Conservation (phyloP, 2,329 filamentous ascomycete genomes). For the Penicillium sp. region DNA sequence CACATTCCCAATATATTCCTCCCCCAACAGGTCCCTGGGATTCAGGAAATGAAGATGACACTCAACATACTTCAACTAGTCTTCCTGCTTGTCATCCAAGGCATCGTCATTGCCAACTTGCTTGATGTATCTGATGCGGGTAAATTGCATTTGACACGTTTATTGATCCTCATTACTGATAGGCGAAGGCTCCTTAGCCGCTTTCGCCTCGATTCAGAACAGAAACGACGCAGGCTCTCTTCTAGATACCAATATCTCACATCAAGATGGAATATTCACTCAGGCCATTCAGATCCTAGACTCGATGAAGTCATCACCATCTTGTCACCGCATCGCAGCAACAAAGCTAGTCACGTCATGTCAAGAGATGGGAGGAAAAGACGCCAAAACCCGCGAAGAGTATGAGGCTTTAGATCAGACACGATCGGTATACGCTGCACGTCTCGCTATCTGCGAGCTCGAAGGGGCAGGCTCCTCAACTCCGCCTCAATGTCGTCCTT, state of each 20-base stretch:
- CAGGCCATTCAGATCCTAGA: constrained; percentile 47
- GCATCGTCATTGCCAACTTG: neutral
- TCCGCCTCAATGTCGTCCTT: constrained; percentile 52
- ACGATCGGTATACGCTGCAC: constrained; percentile 60
- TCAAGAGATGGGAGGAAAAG: constrained; percentile 43
- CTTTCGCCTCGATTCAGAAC: neutral
- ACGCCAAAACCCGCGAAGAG: constrained; percentile 22
- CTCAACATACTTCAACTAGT: neutral
- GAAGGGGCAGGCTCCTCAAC: constrained; percentile 51
- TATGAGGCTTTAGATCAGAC: constrained; percentile 42
- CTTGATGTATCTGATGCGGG: neutral
- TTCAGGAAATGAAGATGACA: neutral
- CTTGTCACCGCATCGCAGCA: constrained; percentile 55
- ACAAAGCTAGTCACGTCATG: constrained; percentile 55
- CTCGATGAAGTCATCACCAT: constrained; percentile 47
- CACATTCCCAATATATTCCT: neutral
- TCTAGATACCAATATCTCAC: constrained; percentile 20
- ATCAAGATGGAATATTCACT: constrained; percentile 39
- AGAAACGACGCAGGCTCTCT: constrained; percentile 15
- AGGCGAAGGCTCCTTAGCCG: neutral
- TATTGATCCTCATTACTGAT: neutral
- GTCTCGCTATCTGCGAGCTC: constrained; percentile 64
- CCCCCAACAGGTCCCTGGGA: neutral
- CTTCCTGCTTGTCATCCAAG: neutral
- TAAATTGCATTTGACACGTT: neutral